Conservation (phyloP, 2,329 filamentous ascomycete species). For the Pseudodiploospora longispora region DNA sequence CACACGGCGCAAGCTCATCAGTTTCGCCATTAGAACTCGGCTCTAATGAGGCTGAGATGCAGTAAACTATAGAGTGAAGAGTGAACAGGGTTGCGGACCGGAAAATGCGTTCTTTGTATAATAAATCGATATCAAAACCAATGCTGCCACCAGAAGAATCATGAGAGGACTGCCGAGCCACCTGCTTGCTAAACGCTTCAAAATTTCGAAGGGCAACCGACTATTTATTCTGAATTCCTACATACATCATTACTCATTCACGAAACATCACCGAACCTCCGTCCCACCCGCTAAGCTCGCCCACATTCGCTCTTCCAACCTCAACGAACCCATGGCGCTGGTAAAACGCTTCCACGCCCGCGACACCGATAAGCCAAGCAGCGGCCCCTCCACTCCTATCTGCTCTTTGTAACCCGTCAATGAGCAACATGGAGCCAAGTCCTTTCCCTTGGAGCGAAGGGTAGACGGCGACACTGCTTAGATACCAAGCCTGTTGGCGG, state of each 20-base stretch:
- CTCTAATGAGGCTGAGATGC: too few species aligned
- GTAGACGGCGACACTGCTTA: conserved; percentile 25
- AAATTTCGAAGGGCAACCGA: too few species aligned
- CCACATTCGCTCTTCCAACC: conserved; percentile 27
- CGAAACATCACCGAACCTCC: conserved; percentile 30
- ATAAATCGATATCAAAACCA: too few species aligned
- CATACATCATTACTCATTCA: conserved; percentile 15
- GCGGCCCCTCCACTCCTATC: conserved; percentile 19
- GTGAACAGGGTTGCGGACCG: too few species aligned
- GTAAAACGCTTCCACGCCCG: conserved; percentile 24
- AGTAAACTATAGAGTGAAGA: too few species aligned
- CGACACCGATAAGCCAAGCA: conserved; percentile 25
- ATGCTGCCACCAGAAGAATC: too few species aligned
- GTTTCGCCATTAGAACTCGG: too few species aligned
- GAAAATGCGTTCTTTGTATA: too few species aligned
- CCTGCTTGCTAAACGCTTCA: too few species aligned
- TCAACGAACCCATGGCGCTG: conserved; percentile 24
- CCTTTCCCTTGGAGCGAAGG: conserved; percentile 23
- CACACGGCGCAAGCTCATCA: too few species aligned
- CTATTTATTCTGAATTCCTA: too few species aligned
- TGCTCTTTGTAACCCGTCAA: conserved; percentile 19
- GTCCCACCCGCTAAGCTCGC: conserved; percentile 26
- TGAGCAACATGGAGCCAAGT: conserved; percentile 22
- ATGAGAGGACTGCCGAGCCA: too few species aligned
- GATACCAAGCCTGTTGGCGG: conserved; percentile 26